Evolutionary conservation across 2,329 filamentous ascomycete species (phyloP).

Genomic region (Xylariaceae sp.): DNA sequence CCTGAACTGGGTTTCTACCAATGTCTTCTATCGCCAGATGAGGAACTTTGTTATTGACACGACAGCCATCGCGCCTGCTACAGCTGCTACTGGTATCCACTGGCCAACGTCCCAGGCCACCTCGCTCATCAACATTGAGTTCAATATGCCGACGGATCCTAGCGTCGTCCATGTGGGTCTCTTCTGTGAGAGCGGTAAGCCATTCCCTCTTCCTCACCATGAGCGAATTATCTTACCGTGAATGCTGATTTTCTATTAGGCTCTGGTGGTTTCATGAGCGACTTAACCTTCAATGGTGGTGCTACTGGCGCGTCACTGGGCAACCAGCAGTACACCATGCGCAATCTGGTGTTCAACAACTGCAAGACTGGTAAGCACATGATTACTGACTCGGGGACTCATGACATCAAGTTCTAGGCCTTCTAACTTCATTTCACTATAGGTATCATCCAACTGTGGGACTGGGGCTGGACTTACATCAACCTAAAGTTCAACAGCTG

Average conservation of each 20-base stretch:
- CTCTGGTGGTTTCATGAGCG: constrained; percentile 42
- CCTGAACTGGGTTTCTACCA: constrained; percentile 43
- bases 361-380: constrained; percentile 47
- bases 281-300: constrained; percentile 58
- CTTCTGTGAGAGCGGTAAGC: constrained; percentile 32
- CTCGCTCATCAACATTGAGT: constrained; percentile 45
- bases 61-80: constrained; percentile 27
- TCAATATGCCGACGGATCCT: constrained; percentile 38
- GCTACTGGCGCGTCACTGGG: constrained; percentile 57
- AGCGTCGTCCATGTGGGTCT: constrained; percentile 31
- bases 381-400: not conserved
- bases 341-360: constrained; percentile 60
- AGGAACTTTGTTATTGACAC: constrained; percentile 60
- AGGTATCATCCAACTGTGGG: constrained; percentile 62
- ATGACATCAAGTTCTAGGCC: not conserved
- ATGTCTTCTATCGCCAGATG: constrained; percentile 60
- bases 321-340: constrained; percentile 65
- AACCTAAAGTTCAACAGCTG: constrained; percentile 55
- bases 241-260: constrained; percentile 24
- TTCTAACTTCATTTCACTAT: not conserved
- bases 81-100: constrained; percentile 44
- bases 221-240: not conserved
- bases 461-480: constrained; percentile 68
- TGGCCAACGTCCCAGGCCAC: constrained; percentile 60
- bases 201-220: not conserved